Base-by-base conservation (phyloP, 768 basidiomycete genomes). In the Hortiboletus campestris region DNA sequence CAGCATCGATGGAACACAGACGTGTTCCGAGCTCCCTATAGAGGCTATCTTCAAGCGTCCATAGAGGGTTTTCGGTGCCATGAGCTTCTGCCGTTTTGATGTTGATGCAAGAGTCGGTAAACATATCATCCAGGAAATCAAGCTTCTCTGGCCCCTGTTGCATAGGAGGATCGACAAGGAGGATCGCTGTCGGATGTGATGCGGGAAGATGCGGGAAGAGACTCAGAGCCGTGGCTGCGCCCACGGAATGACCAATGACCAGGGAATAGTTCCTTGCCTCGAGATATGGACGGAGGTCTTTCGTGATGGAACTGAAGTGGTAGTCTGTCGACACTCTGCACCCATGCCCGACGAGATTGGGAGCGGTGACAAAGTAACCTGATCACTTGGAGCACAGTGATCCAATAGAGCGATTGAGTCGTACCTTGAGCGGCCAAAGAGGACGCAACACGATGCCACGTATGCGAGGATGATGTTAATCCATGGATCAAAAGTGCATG, bases 401-500 rank as follows among this genome's bases (percentile, higher is more conserved):
- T 13, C 16, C 4, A n/a, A 16, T n/a, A 16, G 6, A 6, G 20
- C 0, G 11, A 28, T 28, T 12, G 20, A 46, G n/a, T 20, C 39
- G 1, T 42, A 64, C 67, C 65, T 49, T 59, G 56, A 17, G 43
- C 28, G 22, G 46, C 66, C 29, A 66, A 55, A 2, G 60, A 43
- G 14, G 42, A 42, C 5, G 62, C 67, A 1, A 64, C 53, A 14
- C 58, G 47, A 29, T 59, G 56, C 64, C 66, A 68, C 11, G 51
- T 48, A 16, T 56, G 59, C 2, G 62, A 63, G 6, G 66, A 56
- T 4, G 55, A 61, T 29, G 59, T 42, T 4, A 61, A 9, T 12
- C 66, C 66, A 19, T 67, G 66, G 45, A 67, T 56, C n/a, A 67
- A 44, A 6, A 67, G 56, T 16, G 66, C 66, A 2, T 58, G 58